These are phyloP conservation scores for Cladosporium sp. DNA, from an alignment of 2,329 filamentous ascomycete genomes.

Conservation along the genomic window DNA sequence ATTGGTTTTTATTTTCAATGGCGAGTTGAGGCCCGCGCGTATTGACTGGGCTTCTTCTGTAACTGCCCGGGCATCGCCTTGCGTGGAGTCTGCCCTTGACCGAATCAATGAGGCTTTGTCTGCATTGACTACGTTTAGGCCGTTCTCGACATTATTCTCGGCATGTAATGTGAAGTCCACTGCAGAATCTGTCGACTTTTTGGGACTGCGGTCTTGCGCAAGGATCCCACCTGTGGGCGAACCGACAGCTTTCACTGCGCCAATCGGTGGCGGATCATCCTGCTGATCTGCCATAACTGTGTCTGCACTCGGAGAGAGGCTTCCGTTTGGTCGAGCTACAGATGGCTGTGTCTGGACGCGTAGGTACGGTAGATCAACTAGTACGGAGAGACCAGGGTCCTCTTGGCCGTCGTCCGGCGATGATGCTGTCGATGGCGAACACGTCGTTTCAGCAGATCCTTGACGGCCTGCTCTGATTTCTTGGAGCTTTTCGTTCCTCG, in stretches of 20 bases:
- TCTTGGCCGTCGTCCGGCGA: background rate
- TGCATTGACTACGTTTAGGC: background rate
- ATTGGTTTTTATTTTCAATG: background rate
- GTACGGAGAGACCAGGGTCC: slow-evolving; percentile 6
- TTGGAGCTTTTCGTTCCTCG: slow-evolving; percentile 1
- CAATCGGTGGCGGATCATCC: slow-evolving; percentile 1
- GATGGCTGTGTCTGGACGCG: background rate
- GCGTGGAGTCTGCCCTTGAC: slow-evolving; percentile 1
- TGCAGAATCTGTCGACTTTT: background rate
- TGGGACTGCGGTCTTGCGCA: background rate
- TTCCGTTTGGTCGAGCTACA: background rate
- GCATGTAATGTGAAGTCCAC: background rate
- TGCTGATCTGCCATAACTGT: background rate
- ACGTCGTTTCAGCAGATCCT: background rate
- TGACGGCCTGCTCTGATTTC: background rate
- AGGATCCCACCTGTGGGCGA: background rate
- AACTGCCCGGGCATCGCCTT: background rate
- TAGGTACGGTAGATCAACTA: background rate
- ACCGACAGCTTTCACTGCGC: background rate
- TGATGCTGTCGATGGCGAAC: background rate
- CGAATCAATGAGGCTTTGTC: background rate
- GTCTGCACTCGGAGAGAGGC: background rate
- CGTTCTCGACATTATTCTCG: background rate
- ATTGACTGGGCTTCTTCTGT: background rate
- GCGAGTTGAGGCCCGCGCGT: background rate